Base-by-base conservation (phyloP, 2,329 filamentous ascomycete genomes). In the Ophiocordyceps camponoti-leonardi region DNA sequence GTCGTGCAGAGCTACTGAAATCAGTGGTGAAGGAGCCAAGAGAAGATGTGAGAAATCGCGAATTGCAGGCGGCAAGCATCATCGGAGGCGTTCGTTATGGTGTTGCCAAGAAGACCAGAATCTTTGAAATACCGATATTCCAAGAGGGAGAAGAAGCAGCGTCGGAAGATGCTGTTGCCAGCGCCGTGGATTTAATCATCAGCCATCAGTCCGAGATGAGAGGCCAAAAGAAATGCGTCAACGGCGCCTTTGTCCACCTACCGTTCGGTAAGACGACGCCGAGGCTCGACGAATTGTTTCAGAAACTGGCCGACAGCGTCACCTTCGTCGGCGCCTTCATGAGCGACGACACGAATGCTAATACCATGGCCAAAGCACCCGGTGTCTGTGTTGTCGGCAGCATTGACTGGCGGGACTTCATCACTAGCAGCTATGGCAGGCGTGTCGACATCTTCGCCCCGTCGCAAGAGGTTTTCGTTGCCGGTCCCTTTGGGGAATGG, bases 251-350 rank as follows among this genome's bases (percentile, higher is more conserved):
- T 22, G 63, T 67, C 49, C 71, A 67, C 58, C 67, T 74, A 67
- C 69, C 66, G 13, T 64, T 75, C 6, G 70, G 71, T 3, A 5
- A 1, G 10, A 6, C 3, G 2, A 2, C 16, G 4, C 23, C 42
- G 2, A 14, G 22, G n/a, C 4, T 35, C 45, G 74, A 73, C 61
- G 56, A 52, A 22, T 69, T 69, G 10, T 67, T 70, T 14, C 57
- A 57, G 11, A 58, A 57, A 39, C 59, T 69, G 26, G 59, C 69
- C 49, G 49, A 48, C 26, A 54, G 57, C 0, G 69, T 69, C 31
- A 58, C 71, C 44, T 68, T 71, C 46, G 59, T 72, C 23, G 67
- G 66, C 46, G 70, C 71, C 6, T 69, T 71, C 5, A 71, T 70
- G 13, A 71, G 72, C 33, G 73, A 73, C 44, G 43, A 41, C 40